Percentiles rank a stretch among this genome's conserved stretches.
These are phyloP conservation scores for Diaporthe sp. DNA, from an alignment of 2,329 filamentous ascomycete genomes.

Conservation along the genomic window DNA sequence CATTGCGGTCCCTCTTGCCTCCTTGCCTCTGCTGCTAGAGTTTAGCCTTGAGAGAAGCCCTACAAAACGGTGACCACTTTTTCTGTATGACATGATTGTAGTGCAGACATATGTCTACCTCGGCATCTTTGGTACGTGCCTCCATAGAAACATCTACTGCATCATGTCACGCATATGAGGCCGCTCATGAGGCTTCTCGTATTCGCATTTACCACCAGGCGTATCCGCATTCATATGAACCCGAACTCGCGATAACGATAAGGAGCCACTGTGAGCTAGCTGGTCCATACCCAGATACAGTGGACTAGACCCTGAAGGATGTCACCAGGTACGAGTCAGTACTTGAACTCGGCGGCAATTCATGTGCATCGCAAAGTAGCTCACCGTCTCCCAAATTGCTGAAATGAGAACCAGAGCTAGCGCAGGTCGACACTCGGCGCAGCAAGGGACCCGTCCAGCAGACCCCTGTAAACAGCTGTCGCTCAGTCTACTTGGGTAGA, in stretches of 20 bases:
- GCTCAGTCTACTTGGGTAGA: slow-evolving; percentile 30
- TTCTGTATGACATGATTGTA: background rate
- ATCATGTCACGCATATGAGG: background rate
- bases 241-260: slow-evolving; percentile 28
- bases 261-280: background rate
- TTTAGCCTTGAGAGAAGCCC: background rate
- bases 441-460: slow-evolving; percentile 33
- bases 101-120: background rate
- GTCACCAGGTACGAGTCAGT: background rate
- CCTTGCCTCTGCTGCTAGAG: background rate
- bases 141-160: background rate
- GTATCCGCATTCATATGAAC: slow-evolving; percentile 13
- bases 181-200: slow-evolving; percentile 14
- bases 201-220: background rate
- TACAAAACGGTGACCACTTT: background rate
- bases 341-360: background rate
- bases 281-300: background rate
- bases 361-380: background rate
- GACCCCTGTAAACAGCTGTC: slow-evolving; percentile 36
- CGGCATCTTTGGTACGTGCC: background rate
- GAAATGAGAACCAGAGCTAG: slow-evolving; percentile 33
- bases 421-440: slow-evolving; percentile 28
- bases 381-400: background rate
- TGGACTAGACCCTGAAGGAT: background rate
- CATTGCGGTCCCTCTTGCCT: background rate